These are phyloP conservation scores for Leptodontidium sp. DNA, from an alignment of 2,329 filamentous ascomycete genomes.

Conservation along the genomic window DNA sequence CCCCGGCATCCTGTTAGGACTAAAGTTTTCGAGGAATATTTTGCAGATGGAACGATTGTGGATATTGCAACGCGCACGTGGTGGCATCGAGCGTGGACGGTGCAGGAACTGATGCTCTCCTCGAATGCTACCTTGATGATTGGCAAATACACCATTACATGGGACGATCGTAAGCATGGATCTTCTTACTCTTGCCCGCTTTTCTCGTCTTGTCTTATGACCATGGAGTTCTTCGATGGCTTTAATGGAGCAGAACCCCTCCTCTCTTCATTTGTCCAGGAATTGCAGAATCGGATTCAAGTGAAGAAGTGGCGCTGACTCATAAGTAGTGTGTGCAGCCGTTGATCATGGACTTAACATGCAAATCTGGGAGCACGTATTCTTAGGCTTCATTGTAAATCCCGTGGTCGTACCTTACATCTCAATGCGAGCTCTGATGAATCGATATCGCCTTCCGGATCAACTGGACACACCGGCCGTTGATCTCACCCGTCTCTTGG, in stretches of 20 bases:
- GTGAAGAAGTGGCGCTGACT: background rate
- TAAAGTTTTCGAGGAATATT: background rate
- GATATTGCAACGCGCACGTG: background rate
- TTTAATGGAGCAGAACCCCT: too few relatives aligned
- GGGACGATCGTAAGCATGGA: conserved; percentile 4
- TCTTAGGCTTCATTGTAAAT: background rate
- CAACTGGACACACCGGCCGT: background rate
- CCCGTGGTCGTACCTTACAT: conserved; percentile 1
- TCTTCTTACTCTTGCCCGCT: background rate
- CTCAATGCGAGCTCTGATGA: conserved; percentile 5
- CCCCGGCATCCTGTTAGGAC: background rate
- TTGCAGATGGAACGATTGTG: background rate
- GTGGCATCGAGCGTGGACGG: background rate
- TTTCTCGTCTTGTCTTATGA: background rate
- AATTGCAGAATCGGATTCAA: background rate
- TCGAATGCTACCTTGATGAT: background rate
- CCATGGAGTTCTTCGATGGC: background rate
- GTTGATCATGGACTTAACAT: background rate
- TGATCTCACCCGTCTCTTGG: conserved; percentile 2
- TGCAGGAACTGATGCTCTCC: background rate
- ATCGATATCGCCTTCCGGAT: conserved; percentile 3
- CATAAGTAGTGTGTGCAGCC: background rate
- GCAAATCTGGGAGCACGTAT: background rate
- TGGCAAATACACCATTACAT: background rate
- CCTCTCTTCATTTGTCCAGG: too few relatives aligned